These are phyloP conservation scores for Populus ilicifolia DNA, from an alignment of 345 rosid species.

Conservation along the genomic window DNA sequence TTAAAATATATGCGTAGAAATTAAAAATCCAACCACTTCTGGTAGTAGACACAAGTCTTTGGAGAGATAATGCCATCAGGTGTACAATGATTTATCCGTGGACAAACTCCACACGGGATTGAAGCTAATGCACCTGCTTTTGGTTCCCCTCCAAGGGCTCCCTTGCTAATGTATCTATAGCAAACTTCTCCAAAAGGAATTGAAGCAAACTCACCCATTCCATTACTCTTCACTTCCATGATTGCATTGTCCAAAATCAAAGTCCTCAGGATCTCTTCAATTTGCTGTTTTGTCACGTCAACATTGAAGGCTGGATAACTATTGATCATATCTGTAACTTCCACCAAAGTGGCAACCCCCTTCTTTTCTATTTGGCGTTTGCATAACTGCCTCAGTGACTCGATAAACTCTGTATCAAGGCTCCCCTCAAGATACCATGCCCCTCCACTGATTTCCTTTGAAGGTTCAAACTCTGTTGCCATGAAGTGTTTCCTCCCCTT, in stretches of 20 bases:
- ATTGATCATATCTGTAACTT: constrained; percentile 30
- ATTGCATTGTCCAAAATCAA: constrained; percentile 65
- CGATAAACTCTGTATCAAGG: constrained; percentile 46
- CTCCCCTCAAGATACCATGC: constrained; percentile 66
- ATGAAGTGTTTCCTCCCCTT: background rate
- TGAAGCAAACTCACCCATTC: constrained; percentile 46
- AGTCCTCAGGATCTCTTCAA: constrained; percentile 55
- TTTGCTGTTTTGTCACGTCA: constrained; percentile 38
- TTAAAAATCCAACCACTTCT: constrained; percentile 74
- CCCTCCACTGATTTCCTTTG: constrained; percentile 69
- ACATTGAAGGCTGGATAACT: constrained; percentile 27
- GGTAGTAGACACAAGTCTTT: constrained; percentile 49
- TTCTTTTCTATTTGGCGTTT: constrained; percentile 24
- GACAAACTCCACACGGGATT: constrained; percentile 83
- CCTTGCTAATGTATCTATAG: constrained; percentile 35
- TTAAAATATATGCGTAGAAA: background rate
- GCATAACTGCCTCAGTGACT: constrained; percentile 39
- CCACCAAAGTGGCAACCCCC: constrained; percentile 53
- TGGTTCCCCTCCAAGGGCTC: constrained; percentile 31
- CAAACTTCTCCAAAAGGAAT: constrained; percentile 50
- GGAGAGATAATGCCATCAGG: constrained; percentile 75
- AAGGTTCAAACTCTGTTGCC: constrained; percentile 42
- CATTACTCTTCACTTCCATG: constrained; percentile 60
- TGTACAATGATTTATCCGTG: constrained; percentile 50
- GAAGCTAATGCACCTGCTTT: constrained; percentile 57